Evolutionary conservation across 1,139 yeast species (phyloP).

Genomic region (Oligophagozyma castellii): DNA sequence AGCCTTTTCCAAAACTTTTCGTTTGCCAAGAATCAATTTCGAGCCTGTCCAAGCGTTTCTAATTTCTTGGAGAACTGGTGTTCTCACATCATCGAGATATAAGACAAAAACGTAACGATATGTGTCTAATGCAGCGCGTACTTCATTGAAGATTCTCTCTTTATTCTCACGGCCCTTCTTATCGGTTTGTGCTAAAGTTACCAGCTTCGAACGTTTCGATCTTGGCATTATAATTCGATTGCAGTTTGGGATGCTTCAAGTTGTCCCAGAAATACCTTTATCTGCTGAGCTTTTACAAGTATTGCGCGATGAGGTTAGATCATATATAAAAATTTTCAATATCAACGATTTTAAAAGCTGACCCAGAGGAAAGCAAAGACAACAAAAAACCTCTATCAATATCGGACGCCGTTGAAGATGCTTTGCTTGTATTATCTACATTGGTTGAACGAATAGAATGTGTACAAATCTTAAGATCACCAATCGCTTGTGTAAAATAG

Average conservation of each 20-base stretch:
- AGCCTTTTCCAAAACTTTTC: conserved; percentile 86
- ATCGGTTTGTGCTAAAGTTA: conserved; percentile 91
- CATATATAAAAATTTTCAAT: not conserved
- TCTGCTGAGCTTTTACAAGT: conserved; percentile 9
- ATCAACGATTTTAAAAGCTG: not conserved
- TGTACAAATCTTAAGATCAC: too few relatives aligned
- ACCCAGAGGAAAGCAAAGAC: too few relatives aligned
- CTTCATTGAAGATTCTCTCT: conserved; percentile 79
- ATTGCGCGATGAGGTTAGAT: not conserved
- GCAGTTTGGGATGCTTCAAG: too few relatives aligned
- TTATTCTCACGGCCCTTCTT: conserved; percentile 91
- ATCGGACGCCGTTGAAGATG: too few relatives aligned
- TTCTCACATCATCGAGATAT: conserved; percentile 83
- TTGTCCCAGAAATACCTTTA: too few relatives aligned
- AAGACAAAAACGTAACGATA: conserved; percentile 75
- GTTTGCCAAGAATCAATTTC: conserved; percentile 76
- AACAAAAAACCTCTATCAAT: too few relatives aligned
- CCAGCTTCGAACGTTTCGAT: conserved; percentile 86
- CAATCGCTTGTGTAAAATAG: too few relatives aligned
- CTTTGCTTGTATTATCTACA: too few relatives aligned
- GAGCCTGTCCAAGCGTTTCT: conserved; percentile 90
- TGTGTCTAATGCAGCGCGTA: conserved; percentile 67
- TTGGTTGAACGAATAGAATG: too few relatives aligned
- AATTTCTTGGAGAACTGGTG: conserved; percentile 86
- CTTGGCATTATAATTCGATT: too few relatives aligned